Percentiles rank a stretch among this genome's conserved stretches.
phyloP scores from a whole-genome alignment of 768 basidiomycete genomes.

The Kwoniella mangroviensis region DNA sequence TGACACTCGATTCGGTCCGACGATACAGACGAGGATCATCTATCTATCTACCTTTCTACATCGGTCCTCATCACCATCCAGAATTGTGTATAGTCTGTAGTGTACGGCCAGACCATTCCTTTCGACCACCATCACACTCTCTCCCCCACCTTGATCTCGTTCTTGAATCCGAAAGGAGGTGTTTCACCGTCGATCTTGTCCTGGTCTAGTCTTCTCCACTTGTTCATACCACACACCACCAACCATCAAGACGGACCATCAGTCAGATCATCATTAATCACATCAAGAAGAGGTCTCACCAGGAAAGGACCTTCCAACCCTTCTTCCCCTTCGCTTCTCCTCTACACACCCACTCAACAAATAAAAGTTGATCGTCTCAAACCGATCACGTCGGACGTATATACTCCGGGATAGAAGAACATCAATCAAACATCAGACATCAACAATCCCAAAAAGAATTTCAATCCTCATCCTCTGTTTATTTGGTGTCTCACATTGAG shows the following conservation, averaged over 20 bases:
- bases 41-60: no score
- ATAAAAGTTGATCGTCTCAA: neutral
- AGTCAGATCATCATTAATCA: neutral
- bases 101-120: neutral
- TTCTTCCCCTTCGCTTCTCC: no score
- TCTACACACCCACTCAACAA: neutral
- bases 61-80: no score
- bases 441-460: neutral
- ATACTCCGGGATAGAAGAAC: neutral
- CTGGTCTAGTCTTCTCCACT: neutral
- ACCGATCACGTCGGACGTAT: neutral
- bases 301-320: neutral
- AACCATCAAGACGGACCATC: neutral
- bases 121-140: neutral
- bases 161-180: conserved; percentile 6
- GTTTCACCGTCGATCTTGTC: conserved; percentile 6
- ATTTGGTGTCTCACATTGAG: no score
- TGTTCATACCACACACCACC: no score
- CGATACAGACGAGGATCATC: no score
- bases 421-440: no score
- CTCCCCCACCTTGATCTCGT: neutral
- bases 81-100: neutral
- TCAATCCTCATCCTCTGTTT: neutral
- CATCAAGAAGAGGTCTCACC: conserved; percentile 1
- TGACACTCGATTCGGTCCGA: no score